Conservation (phyloP, 371 early-diverging fungal species). For the Circinella minor region DNA sequence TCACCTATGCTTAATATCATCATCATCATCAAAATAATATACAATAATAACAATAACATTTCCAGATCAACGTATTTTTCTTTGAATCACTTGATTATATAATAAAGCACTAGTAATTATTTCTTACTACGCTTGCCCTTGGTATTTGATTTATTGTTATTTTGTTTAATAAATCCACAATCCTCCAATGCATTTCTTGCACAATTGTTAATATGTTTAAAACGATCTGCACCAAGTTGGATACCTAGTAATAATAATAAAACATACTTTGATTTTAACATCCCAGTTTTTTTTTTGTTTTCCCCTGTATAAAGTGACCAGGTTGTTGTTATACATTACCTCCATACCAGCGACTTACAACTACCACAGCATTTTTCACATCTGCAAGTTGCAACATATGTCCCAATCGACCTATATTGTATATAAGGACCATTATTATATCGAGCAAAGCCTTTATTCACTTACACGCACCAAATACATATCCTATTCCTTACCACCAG, state of each 20-base stretch:
- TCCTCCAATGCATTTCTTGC: slow-evolving; percentile 74
- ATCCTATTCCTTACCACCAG: slow-evolving; percentile 55
- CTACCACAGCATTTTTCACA: slow-evolving; percentile 77
- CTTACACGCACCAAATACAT: too few species aligned
- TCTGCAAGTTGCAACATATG: slow-evolving; percentile 80
- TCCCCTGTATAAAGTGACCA: too few species aligned
- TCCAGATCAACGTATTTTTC: too few species aligned
- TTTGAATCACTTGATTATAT: too few species aligned
- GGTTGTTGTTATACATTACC: slow-evolving; percentile 48
- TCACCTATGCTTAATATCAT: too few species aligned
- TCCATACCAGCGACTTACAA: slow-evolving; percentile 93
- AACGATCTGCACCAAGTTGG: slow-evolving; percentile 82
- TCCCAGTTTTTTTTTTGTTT: not conserved
- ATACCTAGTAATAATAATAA: slow-evolving; percentile 33
- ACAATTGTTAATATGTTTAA: slow-evolving; percentile 89
- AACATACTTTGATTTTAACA: not conserved
- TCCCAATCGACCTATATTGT: slow-evolving; percentile 59
- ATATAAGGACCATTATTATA: too few species aligned
- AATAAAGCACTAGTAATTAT: too few species aligned
- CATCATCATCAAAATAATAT: not conserved
- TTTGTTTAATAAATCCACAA: slow-evolving; percentile 61
- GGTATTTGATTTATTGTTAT: slow-evolving; percentile 4
- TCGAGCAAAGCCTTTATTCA: too few species aligned
- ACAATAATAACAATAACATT: too few species aligned
- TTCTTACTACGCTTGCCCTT: slow-evolving; percentile 17